Conservation (phyloP, 1,139 yeast species). For the Saccharomycopsis hybrid region DNA sequence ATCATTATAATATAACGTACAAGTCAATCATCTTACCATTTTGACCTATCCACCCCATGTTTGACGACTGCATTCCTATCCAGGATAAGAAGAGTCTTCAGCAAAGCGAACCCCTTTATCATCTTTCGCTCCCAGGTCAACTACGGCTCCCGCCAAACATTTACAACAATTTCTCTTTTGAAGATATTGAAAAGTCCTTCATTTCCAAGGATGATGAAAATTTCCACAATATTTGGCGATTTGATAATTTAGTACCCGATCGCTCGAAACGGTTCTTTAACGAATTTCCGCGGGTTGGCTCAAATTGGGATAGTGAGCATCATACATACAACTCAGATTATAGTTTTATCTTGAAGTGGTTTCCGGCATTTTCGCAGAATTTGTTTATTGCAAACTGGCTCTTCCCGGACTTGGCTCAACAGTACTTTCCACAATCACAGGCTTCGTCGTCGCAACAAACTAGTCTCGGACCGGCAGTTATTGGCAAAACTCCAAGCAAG, state of each 20-base stretch:
- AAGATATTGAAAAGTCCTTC: conserved; percentile 15
- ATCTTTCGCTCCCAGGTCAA: not conserved
- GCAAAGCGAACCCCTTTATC: conserved; percentile 6
- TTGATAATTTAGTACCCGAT: conserved; percentile 16
- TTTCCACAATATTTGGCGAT: conserved; percentile 15
- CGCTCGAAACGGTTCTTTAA: conserved; percentile 11
- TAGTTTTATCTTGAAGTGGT: conserved; percentile 12
- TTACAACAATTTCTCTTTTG: conserved; percentile 10
- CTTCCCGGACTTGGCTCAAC: conserved; percentile 4
- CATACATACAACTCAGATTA: conserved; percentile 15
- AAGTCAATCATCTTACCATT: too few species aligned
- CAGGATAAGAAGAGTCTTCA: conserved; percentile 6
- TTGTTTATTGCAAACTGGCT: conserved; percentile 12
- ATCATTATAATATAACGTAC: too few species aligned
- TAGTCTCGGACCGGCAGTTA: not conserved
- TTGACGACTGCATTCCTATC: conserved; percentile 12
- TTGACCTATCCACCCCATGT: too few species aligned
- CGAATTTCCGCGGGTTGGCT: conserved; percentile 16
- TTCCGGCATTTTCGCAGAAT: conserved; percentile 15
- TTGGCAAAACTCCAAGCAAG: conserved; percentile 1
- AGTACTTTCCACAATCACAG: conserved; percentile 6
- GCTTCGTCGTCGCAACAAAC: not conserved
- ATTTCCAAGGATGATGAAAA: conserved; percentile 17
- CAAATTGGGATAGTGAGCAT: conserved; percentile 17
- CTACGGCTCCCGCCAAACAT: conserved; percentile 8